Base-by-base conservation (phyloP, 305 asterid species). In the Fraxinus ornus region DNA sequence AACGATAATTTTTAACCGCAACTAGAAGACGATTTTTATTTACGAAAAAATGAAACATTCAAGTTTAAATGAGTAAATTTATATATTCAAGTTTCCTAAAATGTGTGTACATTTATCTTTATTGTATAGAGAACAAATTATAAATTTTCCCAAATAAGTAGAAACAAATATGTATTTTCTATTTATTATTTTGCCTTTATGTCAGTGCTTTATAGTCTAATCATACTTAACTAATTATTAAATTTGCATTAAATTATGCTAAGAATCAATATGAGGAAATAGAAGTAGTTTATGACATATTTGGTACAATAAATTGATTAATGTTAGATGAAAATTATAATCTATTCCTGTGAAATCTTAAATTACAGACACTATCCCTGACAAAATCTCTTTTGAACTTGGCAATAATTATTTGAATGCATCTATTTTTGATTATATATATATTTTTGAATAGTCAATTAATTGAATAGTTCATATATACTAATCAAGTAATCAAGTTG, bases 391-490 rank as follows among this genome's bases (percentile, higher is more conserved):
- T 37, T 13, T 49, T 15, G 24, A n/a, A 57, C 6, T 0, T 57
- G 12, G 3, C 66, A 55, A 55, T n/a, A 17, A 60, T 60, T 0
- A 21, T 21, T 60, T 60, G 28, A 2, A 8, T 21, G 30, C 70
- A 60, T 60, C 30, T 0, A 19, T 52, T 60, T 60, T 60, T 21
- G 2, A 60, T n/a, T n/a, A n/a, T n/a, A n/a, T n/a, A n/a, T n/a
- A n/a, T n/a, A n/a, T n/a, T n/a, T n/a, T n/a, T n/a, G 75, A 70
- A 35, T n/a, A 84, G 88, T 80, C 89, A 75, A 47, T 83, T 81
- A 83, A 83, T 15, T 81, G 87, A 87, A 84, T 73, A 72, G 79
- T 84, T 84, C 83, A 71, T 37, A 82, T 36, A 75, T 64, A 81
- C 28, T 84, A 80, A 80, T 24, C 26, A 24, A 24, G 26, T 24